Base-by-base conservation (phyloP, 345 rosid species). In the Laguncularia racemosa region DNA sequence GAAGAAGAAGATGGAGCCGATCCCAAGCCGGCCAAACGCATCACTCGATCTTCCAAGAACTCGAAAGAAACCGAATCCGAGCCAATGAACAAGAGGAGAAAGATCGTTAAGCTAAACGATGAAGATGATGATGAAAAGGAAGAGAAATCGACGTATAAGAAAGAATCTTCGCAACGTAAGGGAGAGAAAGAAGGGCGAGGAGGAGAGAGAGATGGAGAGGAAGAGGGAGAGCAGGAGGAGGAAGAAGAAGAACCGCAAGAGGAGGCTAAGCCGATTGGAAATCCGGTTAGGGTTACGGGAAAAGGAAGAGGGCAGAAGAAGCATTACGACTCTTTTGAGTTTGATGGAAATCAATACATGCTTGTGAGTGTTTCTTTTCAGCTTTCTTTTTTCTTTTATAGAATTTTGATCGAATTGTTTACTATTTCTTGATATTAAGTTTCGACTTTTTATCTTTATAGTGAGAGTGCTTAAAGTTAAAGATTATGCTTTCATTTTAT, bases 191-290 rank as follows among this genome's bases (percentile, higher is more conserved):
- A 33, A 33, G 40, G 11, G 7, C 9, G 40, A 33, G 11, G 11
- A 9, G 11, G 40, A 33, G 11, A 33, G 9, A 9, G 40, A 33
- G 40, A 9, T 9, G 40, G 40, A 33, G 11, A 33, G 40, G 10
- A 33, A 9, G 28, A 52, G 62, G 65, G 62, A 11, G 78, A 54
- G n/a, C 81, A 76, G 13, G 86, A 79, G 3, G 89, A 76, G 17
- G 83, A 76, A 44, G 95, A 83, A 50, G 96, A 76, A 58, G 82
- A 46, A 55, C 65, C 60, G 53, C 84, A 71, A 50, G 95, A 84
- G 77, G 96, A 92, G 40, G 96, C 95, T 21, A 87, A 68, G 71
- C 96, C 96, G 12, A 49, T 82, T 14, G 99, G 99, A 9, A 83
- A 79, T 52, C 49, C 68, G 46, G 56, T 86, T 56, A 78, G 69